Percentiles rank a stretch among this genome's conserved stretches.
phyloP scores from a whole-genome alignment of 1,139 yeast species.

The Pneumocystis oryctolagi region DNA sequence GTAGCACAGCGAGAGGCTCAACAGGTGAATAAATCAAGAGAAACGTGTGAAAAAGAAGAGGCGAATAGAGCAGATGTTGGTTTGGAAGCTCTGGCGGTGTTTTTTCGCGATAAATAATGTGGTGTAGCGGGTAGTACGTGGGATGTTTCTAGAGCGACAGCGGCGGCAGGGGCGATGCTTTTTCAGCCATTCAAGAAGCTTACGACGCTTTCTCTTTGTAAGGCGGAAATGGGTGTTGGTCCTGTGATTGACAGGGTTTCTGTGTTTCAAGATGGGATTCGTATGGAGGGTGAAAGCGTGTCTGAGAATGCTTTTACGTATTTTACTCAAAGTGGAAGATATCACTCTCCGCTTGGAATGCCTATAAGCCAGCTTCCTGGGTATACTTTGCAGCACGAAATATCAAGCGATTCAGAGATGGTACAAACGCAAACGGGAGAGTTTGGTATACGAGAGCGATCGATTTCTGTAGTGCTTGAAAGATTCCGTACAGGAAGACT shows the following conservation, averaged over 20 bases:
- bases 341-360: background rate
- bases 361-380: background rate
- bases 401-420: background rate
- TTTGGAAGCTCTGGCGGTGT: no score
- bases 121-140: background rate
- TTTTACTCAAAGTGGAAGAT: background rate
- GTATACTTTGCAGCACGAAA: background rate
- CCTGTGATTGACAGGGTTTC: background rate
- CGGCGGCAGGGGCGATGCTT: no score
- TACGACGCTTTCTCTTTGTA: background rate
- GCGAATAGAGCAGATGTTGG: no score
- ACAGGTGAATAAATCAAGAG: no score
- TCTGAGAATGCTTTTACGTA: background rate
- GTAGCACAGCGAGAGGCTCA: no score
- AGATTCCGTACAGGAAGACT: slow-evolving; percentile 14
- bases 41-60: no score
- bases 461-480: background rate
- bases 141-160: background rate
- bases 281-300: background rate
- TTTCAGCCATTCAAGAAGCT: background rate
- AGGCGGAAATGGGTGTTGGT: background rate
- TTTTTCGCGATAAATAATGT: no score
- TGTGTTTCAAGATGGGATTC: background rate
- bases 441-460: background rate
- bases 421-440: background rate